Conservation (phyloP, 192 early-diverging fungal species). For the Entophlyctis luteolus region DNA sequence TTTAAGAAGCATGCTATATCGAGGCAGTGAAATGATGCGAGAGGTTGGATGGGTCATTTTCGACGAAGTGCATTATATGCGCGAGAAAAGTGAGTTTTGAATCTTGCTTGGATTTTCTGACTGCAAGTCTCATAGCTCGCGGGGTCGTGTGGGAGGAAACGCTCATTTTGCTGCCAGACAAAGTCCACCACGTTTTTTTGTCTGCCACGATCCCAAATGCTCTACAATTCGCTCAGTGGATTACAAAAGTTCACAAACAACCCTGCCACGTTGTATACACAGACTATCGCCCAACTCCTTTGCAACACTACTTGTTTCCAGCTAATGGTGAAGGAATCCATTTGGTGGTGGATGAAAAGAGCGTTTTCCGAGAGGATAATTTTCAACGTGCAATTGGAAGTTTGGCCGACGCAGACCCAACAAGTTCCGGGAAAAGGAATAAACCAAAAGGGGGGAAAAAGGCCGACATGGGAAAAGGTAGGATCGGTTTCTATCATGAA, state of each 20-base stretch:
- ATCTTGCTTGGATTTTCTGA: neutral
- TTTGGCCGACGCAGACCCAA: constrained; percentile 52
- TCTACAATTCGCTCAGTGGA: constrained; percentile 99
- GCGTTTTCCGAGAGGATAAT: constrained; percentile 90
- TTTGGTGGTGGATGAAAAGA: constrained; percentile 93
- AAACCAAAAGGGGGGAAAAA: constrained; percentile 35
- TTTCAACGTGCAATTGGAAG: constrained; percentile 84
- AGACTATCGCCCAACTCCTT: constrained; percentile 90
- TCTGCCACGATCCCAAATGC: constrained; percentile 99
- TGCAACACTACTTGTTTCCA: constrained; percentile 96
- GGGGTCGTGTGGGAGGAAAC: constrained; percentile 99
- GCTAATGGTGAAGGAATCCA: constrained; percentile 89
- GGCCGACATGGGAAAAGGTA: constrained; percentile 31
- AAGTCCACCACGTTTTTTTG: constrained; percentile 89
- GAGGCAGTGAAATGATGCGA: constrained; percentile 90
- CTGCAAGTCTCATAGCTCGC: constrained; percentile 62
- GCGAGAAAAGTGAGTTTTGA: constrained; percentile 69
- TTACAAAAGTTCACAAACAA: constrained; percentile 88
- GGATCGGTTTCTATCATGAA: neutral
- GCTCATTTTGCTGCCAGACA: constrained; percentile 88
- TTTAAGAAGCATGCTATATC: constrained; percentile 93
- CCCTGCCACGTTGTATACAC: constrained; percentile 99
- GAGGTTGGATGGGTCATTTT: constrained; percentile 98
- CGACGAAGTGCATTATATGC: constrained; percentile 99
- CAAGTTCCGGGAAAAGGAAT: constrained; percentile 41